Evolutionary conservation across 345 rosid genomes (phyloP), one percentile per base, ranked within the genome.

Genomic region (Kandelia obovata): DNA sequence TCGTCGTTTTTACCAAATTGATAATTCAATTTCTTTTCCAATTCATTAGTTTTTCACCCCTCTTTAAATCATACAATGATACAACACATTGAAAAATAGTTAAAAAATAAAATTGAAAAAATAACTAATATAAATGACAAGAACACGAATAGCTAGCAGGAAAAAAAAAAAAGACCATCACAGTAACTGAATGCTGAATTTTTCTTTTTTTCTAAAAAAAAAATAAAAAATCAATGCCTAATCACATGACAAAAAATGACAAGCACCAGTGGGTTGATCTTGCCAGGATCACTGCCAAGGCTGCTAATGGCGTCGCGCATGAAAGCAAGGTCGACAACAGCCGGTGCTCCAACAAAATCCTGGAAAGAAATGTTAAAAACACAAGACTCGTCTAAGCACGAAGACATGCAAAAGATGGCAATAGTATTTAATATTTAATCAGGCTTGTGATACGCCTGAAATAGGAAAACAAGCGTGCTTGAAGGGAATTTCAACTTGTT

Each of bases 331-430:
- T 92, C 99, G 65, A 95, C 97, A 39, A 92, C 99, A 28, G 92
- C 99, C 39, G 99, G 99, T 35, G 92, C 99, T 23, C 99, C 99
- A 68, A 98, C 92, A 82, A 95, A 90, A 80, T 92, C 99, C 99
- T 95, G 85, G 60, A 49, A 71, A 68, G 58, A 62, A 10, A 75
- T 11, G 43, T 5, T 4, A 21, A 28, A 28, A 28, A 28, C 31
- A 28, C 31, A 21, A 74, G 25, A 32, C 52, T 21, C 30, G 25
- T 73, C 62, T 66, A 71, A 57, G 61, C 60, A 71, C 32, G 65
- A 64, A 27, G 28, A 71, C 21, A 26, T 26, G 13, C 46, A 27
- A 31, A 23, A 9, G 19, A 30, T n/a, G 26, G 62, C 7, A 25
- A 63, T 61, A 21, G 25, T 23, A 52, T 27, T 25, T 30, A 21